These are phyloP conservation scores for Platanus orientalis DNA, from an alignment of 164 flowering plant species.

Conservation along the genomic window DNA sequence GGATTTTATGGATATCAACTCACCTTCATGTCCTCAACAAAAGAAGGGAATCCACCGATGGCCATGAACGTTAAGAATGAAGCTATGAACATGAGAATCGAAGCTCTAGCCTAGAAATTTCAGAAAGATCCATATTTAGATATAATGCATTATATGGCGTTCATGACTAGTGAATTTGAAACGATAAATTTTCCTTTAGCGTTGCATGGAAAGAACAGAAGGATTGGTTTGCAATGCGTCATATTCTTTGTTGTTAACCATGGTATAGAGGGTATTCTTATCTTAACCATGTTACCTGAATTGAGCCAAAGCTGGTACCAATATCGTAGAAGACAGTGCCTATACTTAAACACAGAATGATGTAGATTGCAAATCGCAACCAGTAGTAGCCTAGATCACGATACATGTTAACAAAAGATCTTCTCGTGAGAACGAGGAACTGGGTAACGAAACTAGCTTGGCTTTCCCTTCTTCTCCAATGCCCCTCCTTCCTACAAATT, in stretches of 20 bases:
- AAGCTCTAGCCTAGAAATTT: slow-evolving; percentile 33
- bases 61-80: slow-evolving; percentile 45
- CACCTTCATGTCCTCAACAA: slow-evolving; percentile 55
- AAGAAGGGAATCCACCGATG: slow-evolving; percentile 60
- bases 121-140: neutral
- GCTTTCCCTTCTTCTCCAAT: slow-evolving; percentile 19
- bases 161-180: neutral
- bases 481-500: slow-evolving; percentile 20
- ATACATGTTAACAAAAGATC: slow-evolving; percentile 56
- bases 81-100: slow-evolving; percentile 39
- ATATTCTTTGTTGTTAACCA: too few relatives aligned
- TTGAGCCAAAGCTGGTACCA: slow-evolving; percentile 32
- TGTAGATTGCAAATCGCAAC: slow-evolving; percentile 41
- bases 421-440: slow-evolving; percentile 34
- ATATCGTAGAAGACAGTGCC: slow-evolving; percentile 48
- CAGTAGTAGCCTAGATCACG: slow-evolving; percentile 70
- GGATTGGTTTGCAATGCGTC: too few relatives aligned
- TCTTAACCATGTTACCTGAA: slow-evolving; percentile 29
- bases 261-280: too few relatives aligned
- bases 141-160: too few relatives aligned
- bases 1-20: neutral
- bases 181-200: too few relatives aligned
- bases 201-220: too few relatives aligned
- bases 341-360: slow-evolving; percentile 27
- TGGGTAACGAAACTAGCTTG: slow-evolving; percentile 39